Conservation (phyloP, 495 filamentous ascomycete species). For the Amphirosellinia nigrospora region DNA sequence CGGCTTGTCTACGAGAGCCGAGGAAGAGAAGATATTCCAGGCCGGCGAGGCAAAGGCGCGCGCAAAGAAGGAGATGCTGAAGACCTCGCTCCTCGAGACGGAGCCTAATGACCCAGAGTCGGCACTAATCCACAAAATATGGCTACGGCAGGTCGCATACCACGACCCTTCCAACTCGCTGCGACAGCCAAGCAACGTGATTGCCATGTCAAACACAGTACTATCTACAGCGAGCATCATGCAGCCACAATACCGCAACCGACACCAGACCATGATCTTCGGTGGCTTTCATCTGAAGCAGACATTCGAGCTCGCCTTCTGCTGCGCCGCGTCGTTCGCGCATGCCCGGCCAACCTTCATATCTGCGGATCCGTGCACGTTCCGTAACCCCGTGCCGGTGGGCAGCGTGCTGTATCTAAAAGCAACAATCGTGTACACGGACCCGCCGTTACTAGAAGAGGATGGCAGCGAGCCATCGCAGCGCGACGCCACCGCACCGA, state of each 20-base stretch:
- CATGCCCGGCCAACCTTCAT: conserved; percentile 79
- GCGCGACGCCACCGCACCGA: conserved; percentile 40
- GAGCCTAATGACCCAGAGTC: conserved; percentile 79
- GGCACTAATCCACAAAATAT: conserved; percentile 79
- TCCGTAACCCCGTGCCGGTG: conserved; percentile 84
- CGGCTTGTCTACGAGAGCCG: conserved; percentile 70
- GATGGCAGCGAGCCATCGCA: conserved; percentile 44
- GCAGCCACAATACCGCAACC: conserved; percentile 86
- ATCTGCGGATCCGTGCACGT: conserved; percentile 78
- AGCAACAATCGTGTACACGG: conserved; percentile 78
- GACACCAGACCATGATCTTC: conserved; percentile 91
- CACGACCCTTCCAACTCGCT: conserved; percentile 65
- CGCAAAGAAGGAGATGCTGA: conserved; percentile 71
- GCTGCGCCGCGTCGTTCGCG: conserved; percentile 79
- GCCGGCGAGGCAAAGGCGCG: conserved; percentile 76
- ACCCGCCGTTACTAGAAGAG: conserved; percentile 59
- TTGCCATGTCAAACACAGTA: conserved; percentile 70
- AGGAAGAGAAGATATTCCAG: conserved; percentile 71
- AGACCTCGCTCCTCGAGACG: conserved; percentile 69
- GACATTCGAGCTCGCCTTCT: conserved; percentile 88
- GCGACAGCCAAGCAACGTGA: conserved; percentile 65
- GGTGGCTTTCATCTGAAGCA: conserved; percentile 84
- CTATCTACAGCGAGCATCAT: conserved; percentile 79
- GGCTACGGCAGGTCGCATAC: conserved; percentile 74
- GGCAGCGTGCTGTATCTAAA: conserved; percentile 82